phyloP scores from a whole-genome alignment of 352 stramenopile species.

The Chrysophaeum taylorii region DNA sequence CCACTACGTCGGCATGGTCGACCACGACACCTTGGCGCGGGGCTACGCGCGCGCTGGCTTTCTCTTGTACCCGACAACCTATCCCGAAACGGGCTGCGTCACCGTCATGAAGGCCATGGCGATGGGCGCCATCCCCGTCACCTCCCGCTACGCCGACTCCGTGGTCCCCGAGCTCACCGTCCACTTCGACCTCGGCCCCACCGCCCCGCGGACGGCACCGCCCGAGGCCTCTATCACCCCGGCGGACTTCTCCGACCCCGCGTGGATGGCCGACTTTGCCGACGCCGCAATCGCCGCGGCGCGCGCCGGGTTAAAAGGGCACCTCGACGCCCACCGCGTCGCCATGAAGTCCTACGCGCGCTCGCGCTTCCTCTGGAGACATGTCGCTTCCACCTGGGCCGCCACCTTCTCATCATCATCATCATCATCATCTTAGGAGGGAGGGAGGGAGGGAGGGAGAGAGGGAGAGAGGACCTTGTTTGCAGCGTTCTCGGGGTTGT shows the following conservation, averaged over 20 bases:
- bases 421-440: no score
- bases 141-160: conserved; percentile 53
- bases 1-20: conserved; percentile 59
- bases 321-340: background rate
- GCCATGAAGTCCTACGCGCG: conserved; percentile 1
- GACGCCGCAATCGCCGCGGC: background rate
- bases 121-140: conserved; percentile 72
- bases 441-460: no score
- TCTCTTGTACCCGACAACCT: conserved; percentile 74
- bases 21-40: conserved; percentile 53
- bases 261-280: background rate
- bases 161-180: conserved; percentile 52
- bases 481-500: no score
- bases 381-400: background rate
- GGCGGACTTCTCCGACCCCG: background rate
- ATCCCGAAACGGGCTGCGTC: conserved; percentile 74
- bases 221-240: no score
- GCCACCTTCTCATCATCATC: no score
- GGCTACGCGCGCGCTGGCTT: conserved; percentile 63
- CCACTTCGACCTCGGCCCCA: conserved; percentile 60
- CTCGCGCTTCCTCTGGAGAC: background rate
- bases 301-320: background rate
- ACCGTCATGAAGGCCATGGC: conserved; percentile 81
- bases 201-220: background rate
- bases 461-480: no score